Percentiles rank a stretch among this genome's conserved stretches.
phyloP scores from a whole-genome alignment of 257 asterid genomes.

The Ocimum tenuiflorum region DNA sequence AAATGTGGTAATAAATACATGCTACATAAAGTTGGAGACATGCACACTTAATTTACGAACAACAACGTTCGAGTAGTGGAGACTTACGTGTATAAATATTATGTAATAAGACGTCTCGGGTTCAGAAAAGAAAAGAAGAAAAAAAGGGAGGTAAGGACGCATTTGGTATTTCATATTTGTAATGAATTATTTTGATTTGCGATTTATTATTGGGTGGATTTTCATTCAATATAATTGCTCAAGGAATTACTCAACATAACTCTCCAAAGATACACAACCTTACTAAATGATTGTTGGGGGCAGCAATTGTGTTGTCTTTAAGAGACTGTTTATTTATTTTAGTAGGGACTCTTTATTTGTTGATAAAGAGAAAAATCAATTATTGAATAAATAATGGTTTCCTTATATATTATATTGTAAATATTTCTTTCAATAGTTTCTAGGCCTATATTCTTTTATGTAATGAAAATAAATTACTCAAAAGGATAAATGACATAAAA shows the following conservation, averaged over 20 bases:
- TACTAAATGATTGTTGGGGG: background rate
- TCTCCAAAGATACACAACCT: background rate
- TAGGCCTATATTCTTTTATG: too few relatives aligned
- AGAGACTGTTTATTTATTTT: background rate
- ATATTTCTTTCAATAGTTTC: too few relatives aligned
- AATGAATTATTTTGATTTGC: background rate
- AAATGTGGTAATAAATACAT: conserved; percentile 21
- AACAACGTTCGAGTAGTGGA: too few relatives aligned
- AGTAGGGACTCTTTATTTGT: too few relatives aligned
- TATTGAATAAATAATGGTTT: background rate
- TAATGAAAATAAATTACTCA: too few relatives aligned
- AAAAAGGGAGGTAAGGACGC: too few relatives aligned
- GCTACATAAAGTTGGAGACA: conserved; percentile 15
- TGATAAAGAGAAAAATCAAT: background rate
- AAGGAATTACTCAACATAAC: background rate
- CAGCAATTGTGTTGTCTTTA: background rate
- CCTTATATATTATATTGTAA: too few relatives aligned
- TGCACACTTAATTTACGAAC: too few relatives aligned
- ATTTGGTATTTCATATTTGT: too few relatives aligned
- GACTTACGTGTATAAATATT: too few relatives aligned
- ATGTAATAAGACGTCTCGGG: background rate
- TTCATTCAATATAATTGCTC: background rate
- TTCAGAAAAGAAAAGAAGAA: background rate
- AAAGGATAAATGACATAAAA: too few relatives aligned
- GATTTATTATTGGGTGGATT: background rate